Evolutionary conservation across 1,284 basidiomycete species (phyloP), one percentile per base, ranked within the genome.

Genomic region (Ustilago hordei): DNA sequence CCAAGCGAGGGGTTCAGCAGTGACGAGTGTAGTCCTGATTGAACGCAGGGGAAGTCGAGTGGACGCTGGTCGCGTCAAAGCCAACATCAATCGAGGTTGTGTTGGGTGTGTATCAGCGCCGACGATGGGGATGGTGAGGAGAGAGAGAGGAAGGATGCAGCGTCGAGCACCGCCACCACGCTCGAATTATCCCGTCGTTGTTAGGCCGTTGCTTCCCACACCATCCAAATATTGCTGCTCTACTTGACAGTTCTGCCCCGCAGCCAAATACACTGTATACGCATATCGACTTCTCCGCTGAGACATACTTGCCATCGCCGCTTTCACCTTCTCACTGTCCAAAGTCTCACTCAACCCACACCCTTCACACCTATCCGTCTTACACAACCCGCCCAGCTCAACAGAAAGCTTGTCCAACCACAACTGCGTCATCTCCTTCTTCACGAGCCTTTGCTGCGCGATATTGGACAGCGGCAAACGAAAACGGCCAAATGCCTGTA

Each of bases 381-480:
- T 60, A 50, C 71, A 74, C 11, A 74, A 5, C 4, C 28, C 9
- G 19, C 41, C 19, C 35, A 74, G 13, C 39, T 74, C 71, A 17
- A 88, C 85, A 13, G 87, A 87, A 59, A 86, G 81, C 63, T 87
- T 87, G 79, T 89, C 89, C 45, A 89, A 85, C 58, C 89, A 63
- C 12, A 89, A 84, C 52, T 89, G 87, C 47, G 89, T 83, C 79
- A 89, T 84, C 69, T 86, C 86, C 61, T 85, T 86, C 2, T n/a
- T n/a, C n/a, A 2, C 23, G 23, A 23, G 23, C 23, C 13, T 85
- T 86, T 80, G 86, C 87, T 15, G 81, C 77, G 39, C 80, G 53
- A 82, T 88, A 89, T 2, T 23, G 23, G 23, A 23, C 23, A 23
- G 23, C 23, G 2, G 23, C 23, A 23, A 23, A 23, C 23, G 23